phyloP scores from a whole-genome alignment of 495 filamentous ascomycete genomes.

The Aspergillus bridgeri region DNA sequence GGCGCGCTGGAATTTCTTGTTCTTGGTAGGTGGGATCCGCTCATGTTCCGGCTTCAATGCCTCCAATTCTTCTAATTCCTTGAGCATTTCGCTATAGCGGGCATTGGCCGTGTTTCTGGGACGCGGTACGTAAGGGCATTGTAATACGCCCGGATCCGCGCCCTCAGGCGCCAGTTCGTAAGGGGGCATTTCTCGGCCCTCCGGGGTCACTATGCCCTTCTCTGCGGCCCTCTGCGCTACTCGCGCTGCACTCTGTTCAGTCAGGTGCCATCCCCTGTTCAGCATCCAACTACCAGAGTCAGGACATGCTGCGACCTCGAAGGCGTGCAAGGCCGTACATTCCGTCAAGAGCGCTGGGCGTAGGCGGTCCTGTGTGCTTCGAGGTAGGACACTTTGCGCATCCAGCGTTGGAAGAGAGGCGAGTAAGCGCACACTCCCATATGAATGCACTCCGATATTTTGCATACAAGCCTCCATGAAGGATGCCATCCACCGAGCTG shows the following conservation, averaged over 20 bases:
- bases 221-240: slow-evolving; percentile 35
- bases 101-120: slow-evolving; percentile 19
- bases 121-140: slow-evolving; percentile 22
- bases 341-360: slow-evolving; percentile 56
- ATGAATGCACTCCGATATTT: slow-evolving; percentile 26
- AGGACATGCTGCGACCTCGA: slow-evolving; percentile 41
- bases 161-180: slow-evolving; percentile 23
- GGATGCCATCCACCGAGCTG: slow-evolving; percentile 30
- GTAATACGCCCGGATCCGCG: slow-evolving; percentile 10
- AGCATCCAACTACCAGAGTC: slow-evolving; percentile 11
- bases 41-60: slow-evolving; percentile 9
- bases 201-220: slow-evolving; percentile 33
- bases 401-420: slow-evolving; percentile 55
- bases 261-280: slow-evolving; percentile 29
- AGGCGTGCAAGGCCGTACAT: slow-evolving; percentile 43
- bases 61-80: no score
- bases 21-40: slow-evolving; percentile 4
- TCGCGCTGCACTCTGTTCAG: slow-evolving; percentile 28
- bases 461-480: slow-evolving; percentile 31
- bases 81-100: slow-evolving; percentile 11
- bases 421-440: slow-evolving; percentile 67
- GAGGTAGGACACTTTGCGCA: slow-evolving; percentile 48
- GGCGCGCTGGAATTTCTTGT: neutral
- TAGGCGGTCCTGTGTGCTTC: slow-evolving; percentile 44
- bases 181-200: slow-evolving; percentile 28